Evolutionary conservation across 345 rosid species (phyloP).

Genomic region (Iberis pinnata): DNA sequence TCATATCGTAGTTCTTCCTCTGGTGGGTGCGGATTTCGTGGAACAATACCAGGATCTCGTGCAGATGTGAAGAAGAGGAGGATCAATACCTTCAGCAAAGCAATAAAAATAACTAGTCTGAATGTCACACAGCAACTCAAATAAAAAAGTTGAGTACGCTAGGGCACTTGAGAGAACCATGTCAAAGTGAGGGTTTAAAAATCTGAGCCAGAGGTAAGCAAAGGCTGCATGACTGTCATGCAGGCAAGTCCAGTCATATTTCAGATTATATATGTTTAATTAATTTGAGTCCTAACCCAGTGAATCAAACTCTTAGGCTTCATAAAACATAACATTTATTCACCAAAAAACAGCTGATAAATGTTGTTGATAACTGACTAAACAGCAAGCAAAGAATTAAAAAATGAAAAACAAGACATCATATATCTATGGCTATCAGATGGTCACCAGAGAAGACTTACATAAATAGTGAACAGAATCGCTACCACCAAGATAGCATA

Average conservation of each 20-base stretch:
- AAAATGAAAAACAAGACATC: background rate
- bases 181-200: background rate
- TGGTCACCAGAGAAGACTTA: slow-evolving; percentile 36
- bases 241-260: background rate
- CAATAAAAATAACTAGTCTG: background rate
- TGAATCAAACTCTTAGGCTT: slow-evolving; percentile 1
- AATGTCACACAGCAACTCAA: background rate
- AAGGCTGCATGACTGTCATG: background rate
- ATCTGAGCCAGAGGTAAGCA: slow-evolving; percentile 8
- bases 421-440: background rate
- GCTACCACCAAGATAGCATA: slow-evolving; percentile 66
- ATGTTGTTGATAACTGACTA: background rate
- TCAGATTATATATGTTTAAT: too few species aligned
- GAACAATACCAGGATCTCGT: slow-evolving; percentile 90
- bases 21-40: slow-evolving; percentile 89
- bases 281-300: background rate
- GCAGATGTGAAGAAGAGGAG: slow-evolving; percentile 88
- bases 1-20: slow-evolving; percentile 76
- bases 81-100: slow-evolving; percentile 51
- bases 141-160: too few species aligned
- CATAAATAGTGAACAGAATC: slow-evolving; percentile 61
- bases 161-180: too few species aligned
- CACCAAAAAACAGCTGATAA: background rate
- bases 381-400: background rate
- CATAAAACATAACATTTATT: background rate